These are phyloP conservation scores for Lathyrus sativus DNA, from an alignment of 306 rosid genomes.

Conservation along the genomic window DNA sequence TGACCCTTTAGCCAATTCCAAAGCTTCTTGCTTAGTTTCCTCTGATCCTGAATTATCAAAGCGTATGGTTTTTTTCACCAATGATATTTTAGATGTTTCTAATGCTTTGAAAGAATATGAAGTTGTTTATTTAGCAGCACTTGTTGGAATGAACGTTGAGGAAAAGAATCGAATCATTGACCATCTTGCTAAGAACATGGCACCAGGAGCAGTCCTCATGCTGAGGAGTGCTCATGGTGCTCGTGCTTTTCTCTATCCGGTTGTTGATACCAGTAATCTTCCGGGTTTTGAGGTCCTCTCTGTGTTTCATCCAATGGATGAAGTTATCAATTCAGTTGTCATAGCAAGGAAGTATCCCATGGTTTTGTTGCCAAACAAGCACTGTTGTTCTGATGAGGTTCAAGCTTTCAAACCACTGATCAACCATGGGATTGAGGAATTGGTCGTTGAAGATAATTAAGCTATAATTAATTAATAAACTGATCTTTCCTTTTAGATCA, in stretches of 20 bases:
- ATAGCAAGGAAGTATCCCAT: background rate
- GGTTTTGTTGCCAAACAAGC: conserved; percentile 3
- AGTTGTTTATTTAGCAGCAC: conserved; percentile 17
- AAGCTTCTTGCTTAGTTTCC: background rate
- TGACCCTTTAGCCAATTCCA: conserved; percentile 22
- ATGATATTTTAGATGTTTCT: conserved; percentile 16
- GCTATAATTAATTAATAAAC: background rate
- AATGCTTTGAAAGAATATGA: conserved; percentile 13
- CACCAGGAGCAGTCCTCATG: conserved; percentile 14
- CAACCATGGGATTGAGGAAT: conserved; percentile 21
- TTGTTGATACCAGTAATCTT: background rate
- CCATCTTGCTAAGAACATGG: conserved; percentile 1
- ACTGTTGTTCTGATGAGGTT: conserved; percentile 11
- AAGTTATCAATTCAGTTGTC: conserved; percentile 15
- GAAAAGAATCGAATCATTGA: conserved; percentile 14
- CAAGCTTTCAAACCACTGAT: conserved; percentile 7
- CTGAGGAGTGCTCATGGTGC: conserved; percentile 19
- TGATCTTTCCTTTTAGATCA: background rate
- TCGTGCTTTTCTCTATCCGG: conserved; percentile 8
- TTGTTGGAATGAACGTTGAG: conserved; percentile 2
- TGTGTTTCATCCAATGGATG: conserved; percentile 1
- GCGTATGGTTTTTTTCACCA: conserved; percentile 6
- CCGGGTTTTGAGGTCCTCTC: conserved; percentile 9
- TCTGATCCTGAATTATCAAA: conserved; percentile 14
- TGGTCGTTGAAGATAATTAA: conserved; percentile 16